These are phyloP conservation scores for Plenodomus lindquistii DNA, from an alignment of 2,329 filamentous ascomycete species.

Conservation along the genomic window DNA sequence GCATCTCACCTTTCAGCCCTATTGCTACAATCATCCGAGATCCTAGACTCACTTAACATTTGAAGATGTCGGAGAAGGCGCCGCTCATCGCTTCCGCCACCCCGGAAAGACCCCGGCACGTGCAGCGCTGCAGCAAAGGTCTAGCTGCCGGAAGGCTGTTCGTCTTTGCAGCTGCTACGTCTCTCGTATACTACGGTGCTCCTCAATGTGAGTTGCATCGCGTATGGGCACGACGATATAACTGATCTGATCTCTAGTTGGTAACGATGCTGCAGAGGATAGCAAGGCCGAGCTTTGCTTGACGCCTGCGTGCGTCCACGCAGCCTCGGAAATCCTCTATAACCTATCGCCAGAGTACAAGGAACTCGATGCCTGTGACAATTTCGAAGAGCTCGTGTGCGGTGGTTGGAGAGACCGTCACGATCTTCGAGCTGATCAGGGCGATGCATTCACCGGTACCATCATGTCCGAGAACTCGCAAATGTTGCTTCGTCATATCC, in stretches of 20 bases:
- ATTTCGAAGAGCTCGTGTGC: slow-evolving; percentile 71
- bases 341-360: slow-evolving; percentile 66
- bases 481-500: slow-evolving; percentile 63
- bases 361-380: slow-evolving; percentile 67
- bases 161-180: slow-evolving; percentile 18
- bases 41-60: not conserved
- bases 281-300: slow-evolving; percentile 48
- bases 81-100: slow-evolving; percentile 21
- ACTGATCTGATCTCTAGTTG: slow-evolving; percentile 1
- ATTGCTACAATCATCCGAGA: not conserved
- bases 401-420: slow-evolving; percentile 67
- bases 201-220: slow-evolving; percentile 7
- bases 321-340: slow-evolving; percentile 64
- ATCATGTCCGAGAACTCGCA: slow-evolving; percentile 66
- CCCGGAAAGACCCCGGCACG: slow-evolving; percentile 9
- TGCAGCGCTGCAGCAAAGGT: slow-evolving; percentile 16
- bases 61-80: slow-evolving; percentile 28
- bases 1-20: slow-evolving; percentile 6
- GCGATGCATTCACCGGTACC: slow-evolving; percentile 62
- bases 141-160: slow-evolving; percentile 20
- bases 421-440: slow-evolving; percentile 67
- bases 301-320: slow-evolving; percentile 65
- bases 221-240: not conserved
- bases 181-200: slow-evolving; percentile 25
- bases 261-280: slow-evolving; percentile 1